phyloP scores from a whole-genome alignment of 2,329 filamentous ascomycete species.

The Plectosphaerella sp. region DNA sequence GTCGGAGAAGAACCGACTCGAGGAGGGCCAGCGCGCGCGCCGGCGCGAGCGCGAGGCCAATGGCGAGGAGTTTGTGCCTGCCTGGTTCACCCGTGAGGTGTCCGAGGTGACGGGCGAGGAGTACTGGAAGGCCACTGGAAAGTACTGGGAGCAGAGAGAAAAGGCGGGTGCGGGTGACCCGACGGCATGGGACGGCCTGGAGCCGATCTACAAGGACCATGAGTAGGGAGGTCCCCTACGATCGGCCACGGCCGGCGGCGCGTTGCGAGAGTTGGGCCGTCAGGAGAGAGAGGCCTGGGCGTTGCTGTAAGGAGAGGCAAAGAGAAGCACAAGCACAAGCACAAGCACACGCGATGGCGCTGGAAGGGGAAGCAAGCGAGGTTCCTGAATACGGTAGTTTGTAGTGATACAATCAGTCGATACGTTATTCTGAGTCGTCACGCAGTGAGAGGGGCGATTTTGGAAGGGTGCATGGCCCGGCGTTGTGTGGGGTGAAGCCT shows the following conservation, averaged over 20 bases:
- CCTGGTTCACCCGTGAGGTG: conserved; percentile 74
- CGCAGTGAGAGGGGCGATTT: too few species aligned
- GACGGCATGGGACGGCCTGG: conserved; percentile 64
- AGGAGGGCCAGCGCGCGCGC: conserved; percentile 82
- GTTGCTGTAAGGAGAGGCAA: background rate
- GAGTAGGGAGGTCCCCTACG: background rate
- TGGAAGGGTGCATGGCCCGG: too few species aligned
- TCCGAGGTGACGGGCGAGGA: conserved; percentile 81
- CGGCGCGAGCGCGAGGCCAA: conserved; percentile 67
- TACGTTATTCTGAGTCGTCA: too few species aligned
- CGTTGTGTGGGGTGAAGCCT: too few species aligned
- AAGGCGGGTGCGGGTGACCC: conserved; percentile 56
- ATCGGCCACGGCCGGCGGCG: background rate
- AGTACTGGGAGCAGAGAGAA: conserved; percentile 79
- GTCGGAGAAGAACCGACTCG: conserved; percentile 87
- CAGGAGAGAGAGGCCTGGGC: background rate
- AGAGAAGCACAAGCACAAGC: background rate
- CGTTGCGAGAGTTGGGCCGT: background rate
- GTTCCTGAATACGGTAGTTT: too few species aligned
- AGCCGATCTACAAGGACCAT: conserved; percentile 63
- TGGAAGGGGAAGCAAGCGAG: background rate
- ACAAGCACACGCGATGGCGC: too few species aligned
- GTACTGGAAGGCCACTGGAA: conserved; percentile 84
- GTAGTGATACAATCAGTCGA: too few species aligned
- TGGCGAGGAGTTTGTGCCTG: conserved; percentile 77